phyloP scores from a whole-genome alignment of 805 yeast species.

The Saccharomycopsis sp. region DNA sequence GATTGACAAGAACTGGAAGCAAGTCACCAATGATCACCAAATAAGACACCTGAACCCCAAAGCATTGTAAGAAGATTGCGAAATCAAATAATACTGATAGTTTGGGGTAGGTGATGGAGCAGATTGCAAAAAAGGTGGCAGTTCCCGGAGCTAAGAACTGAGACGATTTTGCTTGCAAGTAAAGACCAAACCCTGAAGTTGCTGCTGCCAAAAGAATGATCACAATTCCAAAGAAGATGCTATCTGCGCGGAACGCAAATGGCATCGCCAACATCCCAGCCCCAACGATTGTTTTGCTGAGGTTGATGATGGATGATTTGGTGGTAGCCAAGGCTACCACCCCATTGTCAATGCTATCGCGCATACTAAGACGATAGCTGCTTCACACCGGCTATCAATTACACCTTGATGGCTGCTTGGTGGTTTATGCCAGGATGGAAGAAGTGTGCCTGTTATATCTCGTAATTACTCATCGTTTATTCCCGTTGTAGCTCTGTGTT shows the following conservation, averaged over 20 bases:
- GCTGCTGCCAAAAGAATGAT: conserved; percentile 56
- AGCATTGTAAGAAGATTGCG: conserved; percentile 71
- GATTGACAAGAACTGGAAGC: conserved; percentile 58
- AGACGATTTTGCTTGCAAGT: conserved; percentile 54
- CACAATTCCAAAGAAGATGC: conserved; percentile 48
- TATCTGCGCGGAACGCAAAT: conserved; percentile 62
- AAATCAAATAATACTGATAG: conserved; percentile 63
- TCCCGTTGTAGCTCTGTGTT: too few relatives aligned
- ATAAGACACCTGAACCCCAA: conserved; percentile 69
- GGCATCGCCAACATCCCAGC: conserved; percentile 78
- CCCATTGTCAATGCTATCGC: not conserved
- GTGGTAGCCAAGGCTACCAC: conserved; percentile 38
- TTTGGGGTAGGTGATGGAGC: conserved; percentile 67
- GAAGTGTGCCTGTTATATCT: too few relatives aligned
- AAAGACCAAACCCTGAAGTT: conserved; percentile 63
- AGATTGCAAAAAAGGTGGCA: conserved; percentile 66
- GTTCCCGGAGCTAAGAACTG: conserved; percentile 48
- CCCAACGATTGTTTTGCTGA: conserved; percentile 73
- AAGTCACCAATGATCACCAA: conserved; percentile 71
- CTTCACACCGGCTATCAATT: too few relatives aligned
- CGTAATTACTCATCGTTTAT: too few relatives aligned
- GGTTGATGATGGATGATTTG: conserved; percentile 54
- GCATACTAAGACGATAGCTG: too few relatives aligned
- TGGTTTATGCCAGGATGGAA: too few relatives aligned
- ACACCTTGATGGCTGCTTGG: too few relatives aligned